Evolutionary conservation across 176 grass and related monocot species (phyloP), one percentile per base, ranked within the genome.

Genomic region (Rhynchospora breviuscula): DNA sequence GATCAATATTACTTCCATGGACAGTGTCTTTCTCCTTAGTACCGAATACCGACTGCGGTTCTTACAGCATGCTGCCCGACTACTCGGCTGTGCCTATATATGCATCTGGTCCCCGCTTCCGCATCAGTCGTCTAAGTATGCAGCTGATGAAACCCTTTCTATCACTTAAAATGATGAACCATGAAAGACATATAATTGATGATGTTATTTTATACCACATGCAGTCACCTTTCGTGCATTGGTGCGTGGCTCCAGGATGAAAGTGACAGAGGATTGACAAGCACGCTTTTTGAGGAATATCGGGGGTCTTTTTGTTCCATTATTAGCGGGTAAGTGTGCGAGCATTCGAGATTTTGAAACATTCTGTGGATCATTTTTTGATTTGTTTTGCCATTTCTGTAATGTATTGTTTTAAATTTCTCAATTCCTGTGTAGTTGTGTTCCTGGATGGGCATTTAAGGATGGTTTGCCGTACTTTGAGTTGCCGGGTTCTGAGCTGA

Each of bases 371-470:
- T 46, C 19, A 23, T 65, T 6, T 10, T 8, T 17, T 19, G 0
- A 33, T 70, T 70, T 23, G 35, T 40, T 40, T 40, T 40, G 35
- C 35, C 35, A 3, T 40, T 40, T 40, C 35, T 40, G 35, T 40
- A 40, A 40, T 82, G 18, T 63, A 8, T 4, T 81, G 67, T 73
- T 17, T 72, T 62, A 2, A 19, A 35, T 68, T 63, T 73, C 25
- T 58, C 18, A 2, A 57, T 66, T 48, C 14, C 8, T 25, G 2
- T 64, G 25, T 61, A 98, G 95, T 0, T 88, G 86, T 19, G 91
- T 99, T 57, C 96, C 96, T 0, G 93, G 96, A 15, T 95, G 78
- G 91, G 96, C 91, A 10, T 99, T 88, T 88, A 89, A 26, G 83
- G 88, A 85, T 8, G 63, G 85, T 14, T 56, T 86, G 73, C 63